Evolutionary conservation across 129 eudicot genomes (phyloP).

Genomic region (Flaveria ramosissima): DNA sequence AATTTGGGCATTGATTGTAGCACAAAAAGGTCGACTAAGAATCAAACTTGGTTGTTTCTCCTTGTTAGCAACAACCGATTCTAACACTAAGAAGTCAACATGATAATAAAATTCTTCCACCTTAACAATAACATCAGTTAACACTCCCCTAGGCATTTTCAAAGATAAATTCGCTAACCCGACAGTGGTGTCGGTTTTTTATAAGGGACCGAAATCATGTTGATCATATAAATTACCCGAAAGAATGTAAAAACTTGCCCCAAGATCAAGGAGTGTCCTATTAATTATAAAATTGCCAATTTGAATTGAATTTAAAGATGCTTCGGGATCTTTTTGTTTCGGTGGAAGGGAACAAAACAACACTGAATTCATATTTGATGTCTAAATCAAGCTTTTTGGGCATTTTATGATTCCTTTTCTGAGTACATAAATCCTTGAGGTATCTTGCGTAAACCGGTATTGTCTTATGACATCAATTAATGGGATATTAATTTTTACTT

Average conservation of each 20-base stretch:
- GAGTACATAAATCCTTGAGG: background rate
- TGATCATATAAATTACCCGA: background rate
- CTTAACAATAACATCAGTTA: background rate
- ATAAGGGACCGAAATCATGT: background rate
- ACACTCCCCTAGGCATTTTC: background rate
- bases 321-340: background rate
- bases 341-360: background rate
- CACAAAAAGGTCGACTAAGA: background rate
- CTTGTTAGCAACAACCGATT: background rate
- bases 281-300: background rate
- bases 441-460: background rate
- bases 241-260: background rate
- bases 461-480: background rate
- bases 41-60: background rate
- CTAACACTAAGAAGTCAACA: background rate
- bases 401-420: background rate
- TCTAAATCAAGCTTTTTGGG: background rate
- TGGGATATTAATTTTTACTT: background rate
- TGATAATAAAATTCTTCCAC: conserved; percentile 9
- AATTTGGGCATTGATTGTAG: background rate
- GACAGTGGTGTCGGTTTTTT: background rate
- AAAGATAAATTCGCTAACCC: background rate
- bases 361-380: background rate
- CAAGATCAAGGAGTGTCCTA: background rate
- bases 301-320: background rate